These are phyloP conservation scores for Ustilago bromivora DNA, from an alignment of 1,284 basidiomycete species.

Conservation along the genomic window DNA sequence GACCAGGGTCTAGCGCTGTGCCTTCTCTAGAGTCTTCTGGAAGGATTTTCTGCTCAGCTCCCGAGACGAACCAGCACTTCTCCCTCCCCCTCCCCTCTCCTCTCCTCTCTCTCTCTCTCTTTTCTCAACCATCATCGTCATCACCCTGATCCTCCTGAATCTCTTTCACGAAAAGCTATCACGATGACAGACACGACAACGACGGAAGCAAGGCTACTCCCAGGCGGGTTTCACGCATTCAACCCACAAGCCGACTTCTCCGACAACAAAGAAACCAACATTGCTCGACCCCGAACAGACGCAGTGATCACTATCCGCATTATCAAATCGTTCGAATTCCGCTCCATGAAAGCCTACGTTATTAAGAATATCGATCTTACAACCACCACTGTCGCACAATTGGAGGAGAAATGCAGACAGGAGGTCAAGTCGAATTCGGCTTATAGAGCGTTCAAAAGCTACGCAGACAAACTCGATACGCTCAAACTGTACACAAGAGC, in stretches of 20 bases:
- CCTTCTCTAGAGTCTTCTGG: slow-evolving; percentile 22
- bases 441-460: slow-evolving; percentile 60
- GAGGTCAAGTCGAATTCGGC: slow-evolving; percentile 52
- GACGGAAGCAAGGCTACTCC: slow-evolving; percentile 22
- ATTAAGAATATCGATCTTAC: slow-evolving; percentile 85
- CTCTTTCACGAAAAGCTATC: neutral
- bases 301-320: slow-evolving; percentile 89
- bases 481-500: slow-evolving; percentile 93
- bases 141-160: neutral
- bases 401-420: slow-evolving; percentile 80
- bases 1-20: neutral
- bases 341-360: slow-evolving; percentile 89
- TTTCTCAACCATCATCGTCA: neutral
- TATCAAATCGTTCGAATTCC: slow-evolving; percentile 93
- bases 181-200: slow-evolving; percentile 13
- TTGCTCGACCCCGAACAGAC: slow-evolving; percentile 77
- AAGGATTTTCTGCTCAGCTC: slow-evolving; percentile 10
- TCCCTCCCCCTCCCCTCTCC: neutral
- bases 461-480: slow-evolving; percentile 75
- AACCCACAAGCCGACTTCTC: slow-evolving; percentile 64
- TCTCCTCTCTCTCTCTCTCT: neutral
- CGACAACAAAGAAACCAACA: slow-evolving; percentile 77
- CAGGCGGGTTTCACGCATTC: slow-evolving; percentile 53
- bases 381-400: slow-evolving; percentile 78
- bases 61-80: neutral